Evolutionary conservation across 2,329 filamentous ascomycete species (phyloP).

Genomic region (Verticillium dahliae): DNA sequence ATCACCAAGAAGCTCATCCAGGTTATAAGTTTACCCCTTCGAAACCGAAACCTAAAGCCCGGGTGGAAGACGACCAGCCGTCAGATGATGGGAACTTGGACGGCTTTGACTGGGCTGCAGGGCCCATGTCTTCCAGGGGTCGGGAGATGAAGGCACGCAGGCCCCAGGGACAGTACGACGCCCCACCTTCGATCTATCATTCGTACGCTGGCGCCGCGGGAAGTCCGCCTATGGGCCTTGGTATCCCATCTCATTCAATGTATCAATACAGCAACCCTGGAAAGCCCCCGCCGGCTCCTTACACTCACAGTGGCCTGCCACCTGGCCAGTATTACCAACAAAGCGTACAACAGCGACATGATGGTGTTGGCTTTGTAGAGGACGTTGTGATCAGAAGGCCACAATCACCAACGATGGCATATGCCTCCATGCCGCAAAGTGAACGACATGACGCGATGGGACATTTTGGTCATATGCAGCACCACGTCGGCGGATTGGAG

Average conservation of each 20-base stretch:
- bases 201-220: conserved; percentile 6
- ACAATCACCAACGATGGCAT: conserved; percentile 21
- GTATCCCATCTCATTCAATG: conserved; percentile 15
- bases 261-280: conserved; percentile 27
- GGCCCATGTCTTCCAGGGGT: conserved; percentile 20
- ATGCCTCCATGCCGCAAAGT: conserved; percentile 6
- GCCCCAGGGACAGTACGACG: conserved; percentile 19
- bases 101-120: conserved; percentile 34
- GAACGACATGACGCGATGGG: conserved; percentile 10
- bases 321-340: conserved; percentile 30
- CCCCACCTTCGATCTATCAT: conserved; percentile 13
- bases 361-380: conserved; percentile 17
- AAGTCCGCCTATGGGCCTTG: conserved; percentile 5
- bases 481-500: conserved; percentile 12
- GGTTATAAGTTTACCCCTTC: conserved; percentile 91
- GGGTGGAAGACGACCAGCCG: conserved; percentile 24
- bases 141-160: conserved; percentile 19
- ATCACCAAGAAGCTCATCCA: conserved; percentile 80
- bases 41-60: conserved; percentile 48
- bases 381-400: conserved; percentile 25
- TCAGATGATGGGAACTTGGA: conserved; percentile 38
- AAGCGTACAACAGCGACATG: conserved; percentile 17
- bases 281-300: conserved; percentile 29
- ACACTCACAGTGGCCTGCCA: conserved; percentile 21
- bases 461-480: conserved; percentile 8